Evolutionary conservation across 2,329 filamentous ascomycete genomes (phyloP), one percentile per base, ranked within the genome.

Genomic region (Leptographium lundbergii): DNA sequence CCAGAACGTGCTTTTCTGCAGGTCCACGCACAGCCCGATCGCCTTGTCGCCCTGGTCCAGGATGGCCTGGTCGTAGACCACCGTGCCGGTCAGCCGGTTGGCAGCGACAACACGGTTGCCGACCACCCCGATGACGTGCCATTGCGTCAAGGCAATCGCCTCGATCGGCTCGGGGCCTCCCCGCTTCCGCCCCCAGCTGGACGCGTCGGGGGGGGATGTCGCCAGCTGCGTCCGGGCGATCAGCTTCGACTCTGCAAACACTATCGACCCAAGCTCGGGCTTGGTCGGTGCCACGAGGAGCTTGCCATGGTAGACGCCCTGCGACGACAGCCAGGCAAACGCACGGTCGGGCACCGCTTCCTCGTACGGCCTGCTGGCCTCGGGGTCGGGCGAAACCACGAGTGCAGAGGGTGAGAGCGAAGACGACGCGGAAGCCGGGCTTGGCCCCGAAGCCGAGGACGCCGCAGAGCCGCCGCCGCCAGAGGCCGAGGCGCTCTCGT

Each of bases 1-100:
- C 94, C 95, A 99, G 69, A 92, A 96, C 0, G 94, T 99, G 67
- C 92, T 95, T 76, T 96, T 96, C 70, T 94, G 92, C 61, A 88
- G 81, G 71, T 99, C 94, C 10, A 92, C 86, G 56, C 91, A 86
- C 22, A 99, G 80, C 0, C 89, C 91, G n/a, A 99, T 75, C 5
- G 86, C 84, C 66, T 80, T 85, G 66, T 96, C 88, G 0, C 87
- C 88, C 5, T 84, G 80, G 59, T 92, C 87, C 17, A 97, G 77
- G 5, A 99, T 87, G 25, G 85, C 78, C 71, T 97, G 91, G 69
- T 96, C 89, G 65, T 94, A 95, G 1, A 96, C 87, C 54, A 92
- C 78, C 57, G 86, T 83, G 32, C 92, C 90, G 48, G 91, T 94
- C 54, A 99, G 79, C 36, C 91, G 82, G 68, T 97, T 97, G 61